A percentile compares a stretch with the other conserved stretches of the same genome.
Evolutionary conservation across 345 rosid genomes (phyloP).

Genomic region (Camelina hispida): DNA sequence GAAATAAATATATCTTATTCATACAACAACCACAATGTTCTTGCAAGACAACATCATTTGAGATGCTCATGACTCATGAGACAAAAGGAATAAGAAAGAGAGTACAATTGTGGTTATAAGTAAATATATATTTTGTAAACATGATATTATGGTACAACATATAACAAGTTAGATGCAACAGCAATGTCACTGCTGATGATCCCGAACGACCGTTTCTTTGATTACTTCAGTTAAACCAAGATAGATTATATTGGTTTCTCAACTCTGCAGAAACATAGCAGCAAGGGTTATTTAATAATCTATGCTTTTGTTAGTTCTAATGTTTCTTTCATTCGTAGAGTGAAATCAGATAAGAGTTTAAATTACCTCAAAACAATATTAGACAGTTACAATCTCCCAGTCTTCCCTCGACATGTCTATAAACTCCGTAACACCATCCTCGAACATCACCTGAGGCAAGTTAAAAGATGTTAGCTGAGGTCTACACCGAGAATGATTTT

Average conservation of each 20-base stretch:
- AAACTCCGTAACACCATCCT: conserved; percentile 70
- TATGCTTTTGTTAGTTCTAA: background rate
- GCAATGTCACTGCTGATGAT: conserved; percentile 14
- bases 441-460: conserved; percentile 73
- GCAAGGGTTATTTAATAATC: background rate
- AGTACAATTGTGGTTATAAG: conserved; percentile 27
- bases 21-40: conserved; percentile 14
- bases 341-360: background rate
- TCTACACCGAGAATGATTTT: background rate
- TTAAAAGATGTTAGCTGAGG: conserved; percentile 9
- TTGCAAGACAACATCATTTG: conserved; percentile 22
- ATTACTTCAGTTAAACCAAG: background rate
- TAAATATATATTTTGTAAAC: conserved; percentile 9
- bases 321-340: background rate
- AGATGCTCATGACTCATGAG: conserved; percentile 14
- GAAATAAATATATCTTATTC: background rate
- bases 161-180: conserved; percentile 6
- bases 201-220: background rate
- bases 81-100: background rate
- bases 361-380: conserved; percentile 34
- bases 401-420: conserved; percentile 82
- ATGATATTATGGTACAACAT: conserved; percentile 2
- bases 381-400: conserved; percentile 70
- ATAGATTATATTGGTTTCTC: background rate
- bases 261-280: conserved; percentile 33